Evolutionary conservation across 139 green algal genomes (phyloP).

Genomic region (Chlamydomonas sp.): DNA sequence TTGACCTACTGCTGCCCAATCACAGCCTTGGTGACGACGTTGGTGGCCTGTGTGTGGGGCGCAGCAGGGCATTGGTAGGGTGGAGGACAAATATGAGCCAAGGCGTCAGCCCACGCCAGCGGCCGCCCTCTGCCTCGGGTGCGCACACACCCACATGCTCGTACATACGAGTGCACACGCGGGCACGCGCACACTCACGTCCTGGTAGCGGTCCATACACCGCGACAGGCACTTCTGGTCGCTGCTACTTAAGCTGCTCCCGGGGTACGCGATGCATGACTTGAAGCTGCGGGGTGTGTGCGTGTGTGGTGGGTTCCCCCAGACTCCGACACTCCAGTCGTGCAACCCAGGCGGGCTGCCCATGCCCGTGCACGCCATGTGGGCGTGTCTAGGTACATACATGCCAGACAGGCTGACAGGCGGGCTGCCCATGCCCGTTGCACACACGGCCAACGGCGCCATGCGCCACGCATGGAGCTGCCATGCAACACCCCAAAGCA

Average conservation of each 20-base stretch:
- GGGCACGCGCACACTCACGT: slow-evolving; percentile 37
- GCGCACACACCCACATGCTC: no score
- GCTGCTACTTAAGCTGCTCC: slow-evolving; percentile 71
- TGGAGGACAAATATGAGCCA: background rate
- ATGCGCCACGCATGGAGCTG: no score
- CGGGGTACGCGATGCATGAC: slow-evolving; percentile 79
- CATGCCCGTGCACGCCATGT: no score
- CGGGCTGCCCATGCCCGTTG: no score
- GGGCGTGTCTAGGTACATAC: no score
- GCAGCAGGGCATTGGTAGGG: no score
- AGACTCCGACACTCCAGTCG: no score
- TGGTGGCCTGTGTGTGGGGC: slow-evolving; percentile 19
- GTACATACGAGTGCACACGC: background rate
- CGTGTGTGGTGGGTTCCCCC: background rate
- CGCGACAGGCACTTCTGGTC: slow-evolving; percentile 81
- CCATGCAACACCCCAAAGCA: no score
- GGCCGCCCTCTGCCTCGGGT: no score
- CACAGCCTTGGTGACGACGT: slow-evolving; percentile 19
- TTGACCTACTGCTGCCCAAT: slow-evolving; percentile 7
- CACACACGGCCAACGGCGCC: no score
- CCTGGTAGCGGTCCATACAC: slow-evolving; percentile 86
- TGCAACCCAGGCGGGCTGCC: no score
- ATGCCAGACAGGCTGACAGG: no score
- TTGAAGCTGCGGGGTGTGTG: slow-evolving; percentile 58
- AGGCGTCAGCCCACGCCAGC: background rate